Evolutionary conservation across 2,329 filamentous ascomycete species (phyloP).

Genomic region (Verticillium klebahnii): DNA sequence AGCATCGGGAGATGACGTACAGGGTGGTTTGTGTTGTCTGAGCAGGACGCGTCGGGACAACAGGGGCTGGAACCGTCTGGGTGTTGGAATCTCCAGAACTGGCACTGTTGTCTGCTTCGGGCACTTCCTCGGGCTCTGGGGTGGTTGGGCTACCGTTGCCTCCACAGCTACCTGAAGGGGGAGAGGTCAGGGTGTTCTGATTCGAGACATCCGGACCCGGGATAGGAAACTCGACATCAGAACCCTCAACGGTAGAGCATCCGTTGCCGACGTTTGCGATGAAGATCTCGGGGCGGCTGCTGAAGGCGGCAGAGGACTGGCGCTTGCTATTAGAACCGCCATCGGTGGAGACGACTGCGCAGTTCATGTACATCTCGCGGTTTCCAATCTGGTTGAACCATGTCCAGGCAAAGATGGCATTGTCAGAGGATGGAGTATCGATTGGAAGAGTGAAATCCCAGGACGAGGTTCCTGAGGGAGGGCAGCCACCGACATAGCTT

Average conservation of each 20-base stretch:
- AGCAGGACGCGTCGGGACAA: too few relatives aligned
- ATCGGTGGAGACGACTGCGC: slow-evolving; percentile 63
- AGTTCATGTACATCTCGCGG: slow-evolving; percentile 86
- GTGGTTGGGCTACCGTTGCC: slow-evolving; percentile 20
- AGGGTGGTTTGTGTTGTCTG: background rate
- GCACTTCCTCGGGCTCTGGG: background rate
- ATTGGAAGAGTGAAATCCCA: slow-evolving; percentile 64
- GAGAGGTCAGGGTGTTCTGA: slow-evolving; percentile 27
- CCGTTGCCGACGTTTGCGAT: slow-evolving; percentile 61
- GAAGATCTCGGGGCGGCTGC: slow-evolving; percentile 61
- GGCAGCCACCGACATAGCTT: slow-evolving; percentile 52
- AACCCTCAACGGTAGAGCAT: slow-evolving; percentile 53
- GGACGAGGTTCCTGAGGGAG: slow-evolving; percentile 35
- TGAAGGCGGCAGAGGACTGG: slow-evolving; percentile 30
- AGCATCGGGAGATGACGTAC: background rate
- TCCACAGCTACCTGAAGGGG: slow-evolving; percentile 29
- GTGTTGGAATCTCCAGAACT: too few relatives aligned
- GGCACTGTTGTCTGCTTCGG: too few relatives aligned
- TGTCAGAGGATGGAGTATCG: slow-evolving; percentile 50
- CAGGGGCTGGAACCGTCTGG: too few relatives aligned
- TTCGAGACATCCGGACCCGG: slow-evolving; percentile 53
- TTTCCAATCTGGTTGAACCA: slow-evolving; percentile 76
- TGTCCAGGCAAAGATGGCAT: slow-evolving; percentile 69
- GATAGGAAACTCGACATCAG: slow-evolving; percentile 60
- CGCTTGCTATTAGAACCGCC: slow-evolving; percentile 26